Percentiles rank a stretch among this genome's conserved stretches.
Conservation (phyloP, 176 grass and related monocot species). For the Oryza glaberrima region DNA sequence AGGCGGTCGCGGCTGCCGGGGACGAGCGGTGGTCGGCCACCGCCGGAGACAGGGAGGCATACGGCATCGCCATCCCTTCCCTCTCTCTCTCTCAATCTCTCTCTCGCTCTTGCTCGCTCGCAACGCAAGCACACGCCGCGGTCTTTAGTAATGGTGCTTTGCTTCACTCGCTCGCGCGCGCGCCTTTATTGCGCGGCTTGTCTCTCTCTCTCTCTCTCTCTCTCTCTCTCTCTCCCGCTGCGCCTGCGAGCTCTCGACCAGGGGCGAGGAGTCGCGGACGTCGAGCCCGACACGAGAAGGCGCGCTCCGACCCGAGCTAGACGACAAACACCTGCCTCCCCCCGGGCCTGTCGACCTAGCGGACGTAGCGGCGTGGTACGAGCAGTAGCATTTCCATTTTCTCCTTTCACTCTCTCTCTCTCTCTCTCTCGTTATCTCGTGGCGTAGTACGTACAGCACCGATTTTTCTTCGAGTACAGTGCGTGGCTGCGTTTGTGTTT, state of each 20-base stretch:
- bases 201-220: slow-evolving; percentile 11
- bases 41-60: slow-evolving; percentile 65
- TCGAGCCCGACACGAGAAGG: slow-evolving; percentile 34
- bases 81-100: neutral
- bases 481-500: slow-evolving; percentile 12
- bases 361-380: slow-evolving; percentile 13
- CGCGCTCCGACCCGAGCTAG: slow-evolving; percentile 7
- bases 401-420: too few relatives aligned
- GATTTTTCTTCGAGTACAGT: slow-evolving; percentile 15
- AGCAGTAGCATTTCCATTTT: neutral
- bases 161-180: slow-evolving; percentile 32
- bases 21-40: slow-evolving; percentile 31
- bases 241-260: neutral
- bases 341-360: slow-evolving; percentile 25
- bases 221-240: slow-evolving; percentile 26
- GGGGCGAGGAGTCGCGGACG: neutral
- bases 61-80: slow-evolving; percentile 57
- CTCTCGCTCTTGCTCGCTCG: slow-evolving; percentile 1
- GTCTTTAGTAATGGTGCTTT: slow-evolving; percentile 51
- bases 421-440: too few relatives aligned
- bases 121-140: neutral
- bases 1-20: slow-evolving; percentile 34
- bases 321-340: slow-evolving; percentile 39
- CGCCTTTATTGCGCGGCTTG: slow-evolving; percentile 56
- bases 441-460: neutral